phyloP scores from a whole-genome alignment of 106 monocot species.

The Narthecium ossifragum region DNA sequence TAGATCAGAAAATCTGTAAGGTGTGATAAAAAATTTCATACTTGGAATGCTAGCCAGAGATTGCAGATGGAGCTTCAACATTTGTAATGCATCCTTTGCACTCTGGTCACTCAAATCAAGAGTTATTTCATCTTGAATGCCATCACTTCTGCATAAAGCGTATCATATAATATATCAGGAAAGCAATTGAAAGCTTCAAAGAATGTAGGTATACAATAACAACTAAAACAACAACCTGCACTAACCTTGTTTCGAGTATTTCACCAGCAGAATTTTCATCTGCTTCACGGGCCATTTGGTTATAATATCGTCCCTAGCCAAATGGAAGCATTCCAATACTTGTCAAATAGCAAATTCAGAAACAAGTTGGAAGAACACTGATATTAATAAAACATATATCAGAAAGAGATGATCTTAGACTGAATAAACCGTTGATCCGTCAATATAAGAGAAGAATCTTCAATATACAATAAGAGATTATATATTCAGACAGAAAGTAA shows the following conservation, averaged over 20 bases:
- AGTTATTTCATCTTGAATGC: conserved; percentile 18
- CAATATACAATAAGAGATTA: too few relatives aligned
- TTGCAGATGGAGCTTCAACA: conserved; percentile 52
- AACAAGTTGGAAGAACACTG: background rate
- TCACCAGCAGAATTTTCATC: conserved; percentile 63
- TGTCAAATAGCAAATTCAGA: background rate
- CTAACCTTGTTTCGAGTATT: conserved; percentile 34
- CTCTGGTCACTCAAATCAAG: conserved; percentile 53
- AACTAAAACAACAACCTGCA: background rate
- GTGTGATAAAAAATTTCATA: conserved; percentile 27
- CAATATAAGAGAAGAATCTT: too few relatives aligned
- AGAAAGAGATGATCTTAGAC: background rate
- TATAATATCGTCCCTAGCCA: conserved; percentile 55
- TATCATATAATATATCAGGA: background rate
- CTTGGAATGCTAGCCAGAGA: conserved; percentile 57
- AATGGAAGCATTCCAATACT: too few relatives aligned
- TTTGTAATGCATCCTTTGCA: conserved; percentile 36
- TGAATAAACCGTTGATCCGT: background rate
- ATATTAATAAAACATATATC: background rate
- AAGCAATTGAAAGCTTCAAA: background rate
- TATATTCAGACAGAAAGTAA: background rate
- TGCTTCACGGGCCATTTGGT: conserved; percentile 64
- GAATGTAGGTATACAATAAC: background rate
- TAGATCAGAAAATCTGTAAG: too few relatives aligned
- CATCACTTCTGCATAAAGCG: conserved; percentile 25